Evolutionary conservation across 345 rosid genomes (phyloP).

Genomic region (Acer campestre): DNA sequence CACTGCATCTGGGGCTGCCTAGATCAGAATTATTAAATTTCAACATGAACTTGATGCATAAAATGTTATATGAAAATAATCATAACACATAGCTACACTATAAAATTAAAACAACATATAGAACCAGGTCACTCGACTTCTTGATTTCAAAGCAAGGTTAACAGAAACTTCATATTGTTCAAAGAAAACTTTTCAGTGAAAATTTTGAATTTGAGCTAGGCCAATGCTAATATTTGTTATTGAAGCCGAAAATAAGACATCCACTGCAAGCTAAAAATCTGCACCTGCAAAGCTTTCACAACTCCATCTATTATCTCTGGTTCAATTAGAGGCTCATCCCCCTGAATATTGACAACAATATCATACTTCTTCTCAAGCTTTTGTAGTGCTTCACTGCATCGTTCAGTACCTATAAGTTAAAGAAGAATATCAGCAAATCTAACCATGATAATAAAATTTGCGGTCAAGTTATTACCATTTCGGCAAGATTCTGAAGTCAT

Average conservation of each 20-base stretch:
- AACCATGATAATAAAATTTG: background rate
- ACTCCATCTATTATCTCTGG: constrained; percentile 96
- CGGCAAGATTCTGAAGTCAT: constrained; percentile 95
- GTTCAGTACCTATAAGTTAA: constrained; percentile 64
- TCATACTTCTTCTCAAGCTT: constrained; percentile 87
- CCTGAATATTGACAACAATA: constrained; percentile 92
- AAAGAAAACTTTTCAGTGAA: background rate
- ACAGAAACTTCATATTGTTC: background rate
- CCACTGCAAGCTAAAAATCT: background rate
- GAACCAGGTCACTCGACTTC: background rate
- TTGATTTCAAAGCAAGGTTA: background rate
- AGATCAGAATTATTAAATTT: constrained; percentile 19
- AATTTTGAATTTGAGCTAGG: background rate
- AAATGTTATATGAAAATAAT: background rate
- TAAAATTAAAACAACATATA: background rate
- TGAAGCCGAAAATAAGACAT: background rate
- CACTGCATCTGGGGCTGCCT: constrained; percentile 95
- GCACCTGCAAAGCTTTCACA: constrained; percentile 91
- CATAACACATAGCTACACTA: background rate
- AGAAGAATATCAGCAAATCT: constrained; percentile 17
- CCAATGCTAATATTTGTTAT: background rate
- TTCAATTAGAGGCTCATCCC: constrained; percentile 94
- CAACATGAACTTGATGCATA: constrained; percentile 4
- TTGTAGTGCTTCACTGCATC: constrained; percentile 87
- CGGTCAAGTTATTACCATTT: constrained; percentile 56